phyloP scores from a whole-genome alignment of 768 basidiomycete genomes.

The Boletus patriciae region DNA sequence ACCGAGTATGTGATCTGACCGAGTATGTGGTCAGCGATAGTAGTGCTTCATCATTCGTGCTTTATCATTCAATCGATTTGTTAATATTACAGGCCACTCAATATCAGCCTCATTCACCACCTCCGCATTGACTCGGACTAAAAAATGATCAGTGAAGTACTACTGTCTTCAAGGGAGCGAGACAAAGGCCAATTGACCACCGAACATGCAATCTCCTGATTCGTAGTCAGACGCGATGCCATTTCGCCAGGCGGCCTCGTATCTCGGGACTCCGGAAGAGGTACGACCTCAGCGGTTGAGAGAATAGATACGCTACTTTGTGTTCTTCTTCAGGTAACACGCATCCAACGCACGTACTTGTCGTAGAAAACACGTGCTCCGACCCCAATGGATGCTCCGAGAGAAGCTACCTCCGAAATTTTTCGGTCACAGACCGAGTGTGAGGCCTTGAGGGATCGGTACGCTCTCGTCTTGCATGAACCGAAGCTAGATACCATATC shows the following conservation, averaged over 20 bases:
- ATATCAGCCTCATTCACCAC: not conserved
- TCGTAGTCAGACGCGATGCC: slow-evolving; percentile 94
- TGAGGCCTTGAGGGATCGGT: not conserved
- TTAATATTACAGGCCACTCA: not conserved
- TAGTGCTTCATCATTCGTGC: no score
- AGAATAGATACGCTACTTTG: not conserved
- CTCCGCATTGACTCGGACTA: not conserved
- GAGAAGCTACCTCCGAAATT: not conserved
- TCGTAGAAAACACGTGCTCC: not conserved
- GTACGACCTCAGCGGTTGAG: not conserved
- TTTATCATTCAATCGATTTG: not conserved
- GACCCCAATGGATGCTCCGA: not conserved
- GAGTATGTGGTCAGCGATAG: no score
- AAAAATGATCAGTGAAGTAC: not conserved
- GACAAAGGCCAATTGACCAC: slow-evolving; percentile 52
- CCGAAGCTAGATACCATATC: not conserved
- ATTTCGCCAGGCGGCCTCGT: slow-evolving; percentile 83
- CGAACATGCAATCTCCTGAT: slow-evolving; percentile 95
- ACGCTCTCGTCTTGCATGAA: not conserved
- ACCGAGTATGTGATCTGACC: no score
- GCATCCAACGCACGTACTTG: not conserved
- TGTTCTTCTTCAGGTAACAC: not conserved
- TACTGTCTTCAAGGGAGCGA: no score
- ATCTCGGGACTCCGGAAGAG: no score
- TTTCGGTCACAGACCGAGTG: not conserved